These are phyloP conservation scores for Coniochaeta prunicola DNA, from an alignment of 2,329 filamentous ascomycete genomes.

Conservation along the genomic window DNA sequence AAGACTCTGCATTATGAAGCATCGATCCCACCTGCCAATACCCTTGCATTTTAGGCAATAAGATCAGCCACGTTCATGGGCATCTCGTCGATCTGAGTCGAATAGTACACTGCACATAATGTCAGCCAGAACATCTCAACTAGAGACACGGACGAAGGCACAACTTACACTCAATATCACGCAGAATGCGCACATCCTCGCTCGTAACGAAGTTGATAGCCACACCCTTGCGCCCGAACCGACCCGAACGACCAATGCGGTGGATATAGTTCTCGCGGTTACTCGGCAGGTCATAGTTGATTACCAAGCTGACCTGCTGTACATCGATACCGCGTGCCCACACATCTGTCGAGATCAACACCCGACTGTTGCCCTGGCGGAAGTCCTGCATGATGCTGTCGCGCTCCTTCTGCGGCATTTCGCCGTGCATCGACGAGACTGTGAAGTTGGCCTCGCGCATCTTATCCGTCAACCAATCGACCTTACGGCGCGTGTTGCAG, in stretches of 20 bases:
- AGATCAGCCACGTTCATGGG: constrained; percentile 83
- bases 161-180: constrained; percentile 86
- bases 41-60: constrained; percentile 31
- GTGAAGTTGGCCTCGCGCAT: constrained; percentile 99
- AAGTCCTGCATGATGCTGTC: constrained; percentile 99
- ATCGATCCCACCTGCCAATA: not conserved
- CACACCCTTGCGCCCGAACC: constrained; percentile 96
- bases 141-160: not conserved
- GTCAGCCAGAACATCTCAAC: not conserved
- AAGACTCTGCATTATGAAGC: not conserved
- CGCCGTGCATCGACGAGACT: constrained; percentile 96
- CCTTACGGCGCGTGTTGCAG: constrained; percentile 98
- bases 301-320: constrained; percentile 94
- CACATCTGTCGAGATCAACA: constrained; percentile 94
- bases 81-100: constrained; percentile 97
- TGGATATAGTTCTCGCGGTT: constrained; percentile 99
- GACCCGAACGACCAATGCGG: constrained; percentile 89
- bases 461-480: constrained; percentile 99
- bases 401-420: constrained; percentile 97
- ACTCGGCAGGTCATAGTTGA: constrained; percentile 97
- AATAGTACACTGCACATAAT: constrained; percentile 67
- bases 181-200: constrained; percentile 93
- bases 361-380: constrained; percentile 89
- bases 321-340: constrained; percentile 99
- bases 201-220: constrained; percentile 99